phyloP scores from a whole-genome alignment of 345 rosid species.

The Gossypium stocksii region DNA sequence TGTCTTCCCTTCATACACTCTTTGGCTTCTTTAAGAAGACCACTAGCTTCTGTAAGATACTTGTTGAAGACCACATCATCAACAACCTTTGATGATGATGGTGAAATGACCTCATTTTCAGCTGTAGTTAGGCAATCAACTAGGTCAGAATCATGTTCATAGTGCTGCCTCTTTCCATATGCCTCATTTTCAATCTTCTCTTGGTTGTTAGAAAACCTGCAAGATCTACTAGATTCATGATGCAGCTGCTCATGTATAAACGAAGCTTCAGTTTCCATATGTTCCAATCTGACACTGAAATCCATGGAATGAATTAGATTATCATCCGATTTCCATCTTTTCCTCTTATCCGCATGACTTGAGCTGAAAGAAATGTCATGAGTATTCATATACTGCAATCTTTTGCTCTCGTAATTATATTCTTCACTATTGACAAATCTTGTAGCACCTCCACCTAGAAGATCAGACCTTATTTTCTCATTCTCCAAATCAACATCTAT shows the following conservation, averaged over 20 bases:
- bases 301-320: slow-evolving; percentile 35
- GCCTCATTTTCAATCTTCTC: slow-evolving; percentile 27
- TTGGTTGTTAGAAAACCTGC: slow-evolving; percentile 26
- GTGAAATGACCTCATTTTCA: slow-evolving; percentile 23
- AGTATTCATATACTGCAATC: slow-evolving; percentile 27
- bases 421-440: slow-evolving; percentile 29
- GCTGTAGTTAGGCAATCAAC: slow-evolving; percentile 14
- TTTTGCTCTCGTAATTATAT: slow-evolving; percentile 24
- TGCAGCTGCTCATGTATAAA: slow-evolving; percentile 30
- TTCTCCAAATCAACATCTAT: slow-evolving; percentile 15
- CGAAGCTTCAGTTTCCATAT: slow-evolving; percentile 36
- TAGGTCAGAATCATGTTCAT: slow-evolving; percentile 22
- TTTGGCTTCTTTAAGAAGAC: slow-evolving; percentile 50
- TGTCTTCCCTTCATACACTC: slow-evolving; percentile 29
- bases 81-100: slow-evolving; percentile 36
- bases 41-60: slow-evolving; percentile 50
- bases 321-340: slow-evolving; percentile 29
- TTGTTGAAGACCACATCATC: slow-evolving; percentile 48
- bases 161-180: slow-evolving; percentile 18
- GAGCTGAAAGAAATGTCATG: slow-evolving; percentile 21
- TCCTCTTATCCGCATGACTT: slow-evolving; percentile 21
- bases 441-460: slow-evolving; percentile 19
- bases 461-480: slow-evolving; percentile 19
- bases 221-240: slow-evolving; percentile 29
- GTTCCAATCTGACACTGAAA: slow-evolving; percentile 28